phyloP scores from a whole-genome alignment of 768 basidiomycete species.

The Baorangia bicolor region DNA sequence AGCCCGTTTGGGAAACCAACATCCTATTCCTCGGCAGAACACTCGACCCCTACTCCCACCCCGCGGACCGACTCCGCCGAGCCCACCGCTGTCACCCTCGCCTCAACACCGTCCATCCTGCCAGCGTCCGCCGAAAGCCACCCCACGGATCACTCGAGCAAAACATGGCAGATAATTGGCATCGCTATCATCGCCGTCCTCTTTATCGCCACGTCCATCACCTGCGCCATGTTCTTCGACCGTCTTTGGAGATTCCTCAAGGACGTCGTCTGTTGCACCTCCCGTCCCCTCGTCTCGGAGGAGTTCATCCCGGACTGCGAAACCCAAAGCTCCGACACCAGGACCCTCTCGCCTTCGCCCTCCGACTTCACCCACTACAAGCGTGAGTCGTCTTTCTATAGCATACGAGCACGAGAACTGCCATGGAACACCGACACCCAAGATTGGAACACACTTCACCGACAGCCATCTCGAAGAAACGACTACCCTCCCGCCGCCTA shows the following conservation, averaged over 20 bases:
- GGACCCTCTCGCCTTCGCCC: constrained; percentile 5
- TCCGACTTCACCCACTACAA: background rate
- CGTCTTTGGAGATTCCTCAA: constrained; percentile 63
- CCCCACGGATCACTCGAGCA: constrained; percentile 40
- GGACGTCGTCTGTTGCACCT: constrained; percentile 46
- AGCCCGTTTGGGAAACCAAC: background rate
- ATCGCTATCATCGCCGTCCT: constrained; percentile 64
- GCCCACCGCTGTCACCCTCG: background rate
- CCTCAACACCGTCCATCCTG: constrained; percentile 3
- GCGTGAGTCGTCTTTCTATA: background rate
- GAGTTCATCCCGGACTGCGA: constrained; percentile 65
- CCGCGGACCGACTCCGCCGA: background rate
- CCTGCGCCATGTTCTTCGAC: constrained; percentile 68
- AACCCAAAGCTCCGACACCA: constrained; percentile 54
- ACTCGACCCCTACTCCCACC: background rate
- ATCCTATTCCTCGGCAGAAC: background rate
- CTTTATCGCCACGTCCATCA: constrained; percentile 52
- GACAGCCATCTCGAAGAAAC: constrained; percentile 22
- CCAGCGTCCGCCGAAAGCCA: constrained; percentile 8
- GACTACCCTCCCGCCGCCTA: constrained; percentile 9
- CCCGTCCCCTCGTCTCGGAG: constrained; percentile 40
- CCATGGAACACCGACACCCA: constrained; percentile 25
- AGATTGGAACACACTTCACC: constrained; percentile 15
- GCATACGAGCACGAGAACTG: constrained; percentile 18
- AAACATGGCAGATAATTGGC: constrained; percentile 69